Conservation (phyloP, 352 stramenopile species). For the Aphanomyces astaci region DNA sequence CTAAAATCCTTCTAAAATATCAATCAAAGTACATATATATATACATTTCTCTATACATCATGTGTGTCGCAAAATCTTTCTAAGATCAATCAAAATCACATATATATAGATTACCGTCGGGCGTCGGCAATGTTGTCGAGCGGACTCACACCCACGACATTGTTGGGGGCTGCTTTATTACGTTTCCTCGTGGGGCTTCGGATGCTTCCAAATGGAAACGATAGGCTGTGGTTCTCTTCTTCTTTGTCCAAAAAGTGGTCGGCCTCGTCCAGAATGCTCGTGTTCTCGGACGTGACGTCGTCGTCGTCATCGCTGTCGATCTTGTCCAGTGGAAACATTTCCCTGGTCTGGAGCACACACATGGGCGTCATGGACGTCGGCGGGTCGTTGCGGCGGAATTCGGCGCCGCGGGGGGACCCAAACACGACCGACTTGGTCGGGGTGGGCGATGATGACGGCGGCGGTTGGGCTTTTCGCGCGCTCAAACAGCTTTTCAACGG, state of each 20-base stretch:
- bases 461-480: slow-evolving; percentile 61
- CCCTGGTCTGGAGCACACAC: slow-evolving; percentile 43
- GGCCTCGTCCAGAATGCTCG: slow-evolving; percentile 69
- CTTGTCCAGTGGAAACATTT: slow-evolving; percentile 59
- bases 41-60: too few relatives aligned
- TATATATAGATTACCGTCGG: slow-evolving; percentile 25
- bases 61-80: too few relatives aligned
- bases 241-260: slow-evolving; percentile 37
- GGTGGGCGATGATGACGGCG: slow-evolving; percentile 29
- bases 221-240: slow-evolving; percentile 24
- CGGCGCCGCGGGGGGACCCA: slow-evolving; percentile 58
- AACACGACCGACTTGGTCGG: slow-evolving; percentile 81
- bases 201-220: slow-evolving; percentile 18
- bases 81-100: too few relatives aligned
- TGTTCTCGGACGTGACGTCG: slow-evolving; percentile 75
- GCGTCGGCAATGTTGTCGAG: slow-evolving; percentile 67
- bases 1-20: too few relatives aligned
- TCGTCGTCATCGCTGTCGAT: slow-evolving; percentile 47
- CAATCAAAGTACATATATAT: not conserved
- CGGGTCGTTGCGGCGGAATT: slow-evolving; percentile 72
- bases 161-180: not conserved
- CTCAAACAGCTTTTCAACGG: slow-evolving; percentile 72
- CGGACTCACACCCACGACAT: slow-evolving; percentile 47
- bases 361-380: slow-evolving; percentile 85
- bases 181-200: not conserved